Percentiles rank a stretch among this genome's conserved stretches.
These are phyloP conservation scores for Phytophthora fragariae DNA, from an alignment of 352 stramenopile species.

Conservation along the genomic window DNA sequence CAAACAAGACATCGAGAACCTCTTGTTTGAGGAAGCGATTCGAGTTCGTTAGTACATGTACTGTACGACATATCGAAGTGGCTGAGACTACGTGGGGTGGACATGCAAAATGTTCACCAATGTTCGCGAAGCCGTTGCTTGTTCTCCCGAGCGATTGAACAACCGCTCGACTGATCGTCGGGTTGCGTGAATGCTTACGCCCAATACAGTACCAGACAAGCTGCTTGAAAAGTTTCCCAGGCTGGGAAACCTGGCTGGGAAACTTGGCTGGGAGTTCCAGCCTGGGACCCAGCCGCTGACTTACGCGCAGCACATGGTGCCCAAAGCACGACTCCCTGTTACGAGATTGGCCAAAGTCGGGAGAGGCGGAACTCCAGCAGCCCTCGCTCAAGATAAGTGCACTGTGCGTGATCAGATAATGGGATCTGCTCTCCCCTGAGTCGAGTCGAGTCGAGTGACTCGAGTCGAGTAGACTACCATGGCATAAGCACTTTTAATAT, in stretches of 20 bases:
- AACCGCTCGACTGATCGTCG: neutral
- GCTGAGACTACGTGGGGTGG: too few species aligned
- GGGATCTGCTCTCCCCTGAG: slow-evolving; percentile 25
- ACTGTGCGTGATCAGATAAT: slow-evolving; percentile 22
- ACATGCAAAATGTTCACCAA: neutral
- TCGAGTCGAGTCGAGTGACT: neutral
- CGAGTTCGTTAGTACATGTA: slow-evolving; percentile 13
- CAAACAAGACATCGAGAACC: slow-evolving; percentile 57
- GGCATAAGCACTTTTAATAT: neutral
- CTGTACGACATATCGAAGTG: too few species aligned
- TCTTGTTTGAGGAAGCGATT: slow-evolving; percentile 46
- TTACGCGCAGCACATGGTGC: neutral
- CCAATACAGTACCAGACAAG: slow-evolving; percentile 4
- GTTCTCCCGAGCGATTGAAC: neutral
- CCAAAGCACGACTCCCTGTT: neutral
- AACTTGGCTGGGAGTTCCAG: too few species aligned
- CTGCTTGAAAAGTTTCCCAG: neutral
- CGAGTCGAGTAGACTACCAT: neutral
- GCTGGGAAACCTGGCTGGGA: neutral
- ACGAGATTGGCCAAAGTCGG: neutral
- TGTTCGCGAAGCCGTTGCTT: neutral
- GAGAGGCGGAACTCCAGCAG: slow-evolving; percentile 13
- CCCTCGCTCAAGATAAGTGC: slow-evolving; percentile 6
- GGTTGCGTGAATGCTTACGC: neutral
- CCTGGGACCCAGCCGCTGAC: neutral